Conservation (phyloP, 1,139 yeast species). For the Candida sanyaensis region DNA sequence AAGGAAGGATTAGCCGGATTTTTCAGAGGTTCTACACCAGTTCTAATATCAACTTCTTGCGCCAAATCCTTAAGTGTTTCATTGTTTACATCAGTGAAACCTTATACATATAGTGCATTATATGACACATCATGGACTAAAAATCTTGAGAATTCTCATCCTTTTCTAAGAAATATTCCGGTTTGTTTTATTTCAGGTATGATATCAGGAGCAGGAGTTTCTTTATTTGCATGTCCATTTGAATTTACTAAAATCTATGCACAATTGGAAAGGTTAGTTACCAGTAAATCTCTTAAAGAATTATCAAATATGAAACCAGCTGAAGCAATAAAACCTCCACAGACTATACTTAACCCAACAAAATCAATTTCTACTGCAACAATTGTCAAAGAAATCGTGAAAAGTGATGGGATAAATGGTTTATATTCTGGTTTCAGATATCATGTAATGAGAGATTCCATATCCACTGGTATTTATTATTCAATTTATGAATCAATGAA, state of each 20-base stretch:
- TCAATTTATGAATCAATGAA: conserved; percentile 75
- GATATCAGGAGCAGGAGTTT: conserved; percentile 64
- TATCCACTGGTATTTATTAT: conserved; percentile 75
- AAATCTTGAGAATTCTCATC: conserved; percentile 22
- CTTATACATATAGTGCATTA: conserved; percentile 38
- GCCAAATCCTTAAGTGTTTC: conserved; percentile 70
- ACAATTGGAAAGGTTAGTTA: conserved; percentile 60
- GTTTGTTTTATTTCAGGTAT: conserved; percentile 67
- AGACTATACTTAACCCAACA: conserved; percentile 13
- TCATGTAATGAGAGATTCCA: conserved; percentile 66
- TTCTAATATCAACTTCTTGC: conserved; percentile 64
- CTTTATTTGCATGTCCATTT: conserved; percentile 79
- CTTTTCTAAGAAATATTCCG: conserved; percentile 59
- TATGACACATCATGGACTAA: conserved; percentile 18
- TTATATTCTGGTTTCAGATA: conserved; percentile 73
- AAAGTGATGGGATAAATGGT: conserved; percentile 60
- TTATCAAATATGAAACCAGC: conserved; percentile 14
- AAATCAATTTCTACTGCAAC: conserved; percentile 25
- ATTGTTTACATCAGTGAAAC: conserved; percentile 60
- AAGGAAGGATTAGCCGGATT: conserved; percentile 73
- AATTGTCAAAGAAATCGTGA: conserved; percentile 53
- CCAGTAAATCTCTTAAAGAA: conserved; percentile 21
- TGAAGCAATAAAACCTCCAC: background rate
- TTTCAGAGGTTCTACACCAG: conserved; percentile 76
- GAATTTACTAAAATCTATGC: conserved; percentile 83